A percentile compares a stretch with the other conserved stretches of the same genome.
Conservation (phyloP, 768 basidiomycete genomes). For the Mycena galopus region DNA sequence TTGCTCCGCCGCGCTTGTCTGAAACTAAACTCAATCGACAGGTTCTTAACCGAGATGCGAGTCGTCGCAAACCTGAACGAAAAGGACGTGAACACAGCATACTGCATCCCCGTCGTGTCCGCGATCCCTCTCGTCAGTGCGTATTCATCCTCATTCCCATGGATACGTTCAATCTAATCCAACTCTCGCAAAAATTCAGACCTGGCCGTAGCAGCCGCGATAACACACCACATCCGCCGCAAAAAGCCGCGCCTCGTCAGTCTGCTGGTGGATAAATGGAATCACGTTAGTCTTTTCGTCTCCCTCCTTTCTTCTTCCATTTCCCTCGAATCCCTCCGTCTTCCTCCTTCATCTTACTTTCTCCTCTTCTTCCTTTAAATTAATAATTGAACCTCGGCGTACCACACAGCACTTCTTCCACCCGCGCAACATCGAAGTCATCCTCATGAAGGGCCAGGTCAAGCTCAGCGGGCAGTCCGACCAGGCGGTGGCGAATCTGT, state of each 20-base stretch:
- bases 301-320: not conserved
- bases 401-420: constrained; percentile 61
- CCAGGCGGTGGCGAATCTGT: constrained; percentile 26
- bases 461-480: constrained; percentile 40
- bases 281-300: constrained; percentile 53
- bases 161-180: no score
- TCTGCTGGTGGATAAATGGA: constrained; percentile 63
- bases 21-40: constrained; percentile 29
- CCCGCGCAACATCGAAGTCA: constrained; percentile 58
- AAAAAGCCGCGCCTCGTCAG: constrained; percentile 54
- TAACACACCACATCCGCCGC: constrained; percentile 43
- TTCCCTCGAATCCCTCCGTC: no score
- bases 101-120: constrained; percentile 44
- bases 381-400: not conserved
- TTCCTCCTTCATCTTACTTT: not conserved
- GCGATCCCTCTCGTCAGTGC: constrained; percentile 47
- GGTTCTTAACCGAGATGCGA: constrained; percentile 57
- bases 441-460: constrained; percentile 49
- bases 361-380: not conserved
- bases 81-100: constrained; percentile 46
- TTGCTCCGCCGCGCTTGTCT: not conserved
- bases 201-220: constrained; percentile 43
- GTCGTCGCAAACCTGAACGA: constrained; percentile 48
- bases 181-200: no score
- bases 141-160: constrained; percentile 20